Base-by-base conservation (phyloP, 2,329 filamentous ascomycete genomes). In the Fusarium veterinarium region DNA sequence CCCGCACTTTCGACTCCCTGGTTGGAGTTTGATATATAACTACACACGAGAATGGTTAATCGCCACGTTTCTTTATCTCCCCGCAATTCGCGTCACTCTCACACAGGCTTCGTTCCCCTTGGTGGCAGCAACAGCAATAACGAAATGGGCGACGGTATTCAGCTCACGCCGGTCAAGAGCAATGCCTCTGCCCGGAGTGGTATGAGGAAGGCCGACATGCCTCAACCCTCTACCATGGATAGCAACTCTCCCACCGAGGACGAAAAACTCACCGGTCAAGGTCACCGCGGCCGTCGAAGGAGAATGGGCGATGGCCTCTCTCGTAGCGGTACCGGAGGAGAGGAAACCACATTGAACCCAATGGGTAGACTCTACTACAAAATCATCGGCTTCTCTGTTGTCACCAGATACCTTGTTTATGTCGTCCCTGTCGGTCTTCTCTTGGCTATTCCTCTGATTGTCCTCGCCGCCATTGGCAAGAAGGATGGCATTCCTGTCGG, bases 321-420 rank as follows among this genome's bases (percentile, higher is more conserved):
- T 51, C 84, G 87, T 38, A 79, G 82, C 23, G 84, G 84, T 66
- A 87, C 84, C 12, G 87, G 89, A 13, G 88, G 90, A 16, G 88
- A 90, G 4, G 88, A 89, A 23, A 80, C 87, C 37, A 84, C 85
- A 37, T 81, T 93, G 71, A 93, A 90, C 74, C 87, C 87, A 67
- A 89, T 93, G 85, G 91, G 91, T 48, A 86, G 86, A 67, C 77
- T 93, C 40, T 92, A 93, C 81, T 85, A 86, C 76, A 91, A 88
- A 79, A 86, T 93, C 69, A 83, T 92, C 67, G 84, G 85, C 74
- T 91, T 91, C 77, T 91, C 89, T 12, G 84, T 90, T 70, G 76
- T 92, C 68, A 91, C 89, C 8, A 86, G 91, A 51, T 93, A 93
- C 78, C 82, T 92, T 52, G 85, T 93, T 71, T 93, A 93, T 77